These are phyloP conservation scores for Diaporthe sp. DNA, from an alignment of 2,329 filamentous ascomycete genomes.

Conservation along the genomic window DNA sequence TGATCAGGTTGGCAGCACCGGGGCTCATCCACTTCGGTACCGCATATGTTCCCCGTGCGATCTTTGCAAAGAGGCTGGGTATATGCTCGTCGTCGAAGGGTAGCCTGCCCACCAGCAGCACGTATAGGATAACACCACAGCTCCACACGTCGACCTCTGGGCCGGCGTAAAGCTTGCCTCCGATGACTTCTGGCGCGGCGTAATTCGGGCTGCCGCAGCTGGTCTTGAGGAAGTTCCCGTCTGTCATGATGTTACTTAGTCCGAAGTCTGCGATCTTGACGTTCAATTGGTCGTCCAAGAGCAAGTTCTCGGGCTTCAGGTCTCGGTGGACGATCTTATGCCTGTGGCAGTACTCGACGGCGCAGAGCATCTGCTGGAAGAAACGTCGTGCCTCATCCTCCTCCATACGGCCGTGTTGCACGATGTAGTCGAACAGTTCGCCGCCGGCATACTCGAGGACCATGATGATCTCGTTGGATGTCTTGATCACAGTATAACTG, in stretches of 20 bases:
- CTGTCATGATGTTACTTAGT: constrained; percentile 99
- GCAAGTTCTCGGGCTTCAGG: constrained; percentile 94
- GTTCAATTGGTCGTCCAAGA: constrained; percentile 94
- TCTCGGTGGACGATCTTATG: constrained; percentile 99
- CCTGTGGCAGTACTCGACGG: constrained; percentile 97
- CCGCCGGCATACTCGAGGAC: constrained; percentile 97
- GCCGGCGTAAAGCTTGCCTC: constrained; percentile 95
- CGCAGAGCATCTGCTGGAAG: constrained; percentile 99
- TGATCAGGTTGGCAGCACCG: constrained; percentile 84
- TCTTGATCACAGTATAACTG: constrained; percentile 97
- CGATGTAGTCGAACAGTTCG: constrained; percentile 98
- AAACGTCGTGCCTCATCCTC: constrained; percentile 95
- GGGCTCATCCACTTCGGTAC: constrained; percentile 91
- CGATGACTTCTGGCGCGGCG: constrained; percentile 96
- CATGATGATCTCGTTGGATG: constrained; percentile 96
- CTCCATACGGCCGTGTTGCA: constrained; percentile 90
- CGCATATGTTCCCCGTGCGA: constrained; percentile 91
- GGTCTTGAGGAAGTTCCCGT: constrained; percentile 98
- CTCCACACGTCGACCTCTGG: constrained; percentile 99
- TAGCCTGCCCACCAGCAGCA: constrained; percentile 81
- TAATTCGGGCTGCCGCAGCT: constrained; percentile 99
- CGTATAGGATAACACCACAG: constrained; percentile 90
- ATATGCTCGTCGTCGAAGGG: constrained; percentile 99
- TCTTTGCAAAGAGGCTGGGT: constrained; percentile 96
- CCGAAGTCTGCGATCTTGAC: constrained; percentile 99